Evolutionary conservation across 2,329 filamentous ascomycete species (phyloP), one percentile per base, ranked within the genome.

Genomic region (Curvularia lunata): DNA sequence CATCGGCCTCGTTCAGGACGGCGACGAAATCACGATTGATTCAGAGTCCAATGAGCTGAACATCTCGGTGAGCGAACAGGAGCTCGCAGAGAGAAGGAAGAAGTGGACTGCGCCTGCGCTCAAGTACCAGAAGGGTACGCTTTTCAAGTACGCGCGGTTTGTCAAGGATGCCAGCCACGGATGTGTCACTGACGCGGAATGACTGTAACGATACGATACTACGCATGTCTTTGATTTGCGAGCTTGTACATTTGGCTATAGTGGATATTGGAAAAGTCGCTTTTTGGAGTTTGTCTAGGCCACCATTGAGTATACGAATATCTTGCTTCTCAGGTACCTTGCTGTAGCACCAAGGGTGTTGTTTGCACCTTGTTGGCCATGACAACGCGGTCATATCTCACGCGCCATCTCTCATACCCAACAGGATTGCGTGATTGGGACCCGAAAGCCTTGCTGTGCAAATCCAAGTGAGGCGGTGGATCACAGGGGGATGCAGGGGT

Each of bases 11-110:
- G 89, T 95, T n/a, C 77, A 85, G 67, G 88, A 96, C 66, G 92
- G 92, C 25, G 92, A 96, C 74, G 83, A 83, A 56, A 89, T 96
- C 65, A 86, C 88, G 48, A 96, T 96, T 59, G 91, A 96, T 70
- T 90, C 92, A 0, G 89, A 93, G 76, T 86, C 87, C 73, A 85
- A 85, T 43, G 83, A 82, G 49, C 85, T 83, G 76, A 92, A 85
- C 65, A 81, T 91, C 4, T 81, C 89, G 38, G 83, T 93, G 7
- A 81, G 85, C 13, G 84, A 90, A 21, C 83, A 84, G 54, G 90
- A 91, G 76, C 68, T 86, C 58, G 80, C 77, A 27, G 75, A 78
- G 71, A 72, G 85, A 64, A 79, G 77, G 68, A 79, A 81, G 66
- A 79, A 79, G 56, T 87, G 82, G 74, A 78, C 76, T 41, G 80